Percentiles rank a stretch among this genome's conserved stretches.
phyloP scores from a whole-genome alignment of 441 rosid genomes.

The Melianthus villosus region DNA sequence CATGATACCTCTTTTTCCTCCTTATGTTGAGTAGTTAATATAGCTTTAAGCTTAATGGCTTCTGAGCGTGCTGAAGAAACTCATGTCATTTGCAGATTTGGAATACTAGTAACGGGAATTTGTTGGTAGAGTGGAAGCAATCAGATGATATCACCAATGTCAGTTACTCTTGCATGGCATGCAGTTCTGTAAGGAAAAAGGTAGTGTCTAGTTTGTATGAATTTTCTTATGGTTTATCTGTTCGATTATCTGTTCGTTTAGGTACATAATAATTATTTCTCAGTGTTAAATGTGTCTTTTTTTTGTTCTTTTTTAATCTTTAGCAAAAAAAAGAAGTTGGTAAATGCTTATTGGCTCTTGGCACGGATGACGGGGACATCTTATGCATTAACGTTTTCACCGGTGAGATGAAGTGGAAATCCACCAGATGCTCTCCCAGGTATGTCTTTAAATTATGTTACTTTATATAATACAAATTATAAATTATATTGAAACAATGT shows the following conservation, averaged over 20 bases:
- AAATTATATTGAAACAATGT: background rate
- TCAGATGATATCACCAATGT: constrained; percentile 10
- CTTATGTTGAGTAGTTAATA: too few relatives aligned
- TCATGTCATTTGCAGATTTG: constrained; percentile 19
- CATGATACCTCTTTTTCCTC: too few relatives aligned
- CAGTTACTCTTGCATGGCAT: constrained; percentile 22
- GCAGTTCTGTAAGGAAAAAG: constrained; percentile 26
- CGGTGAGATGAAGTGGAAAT: constrained; percentile 25
- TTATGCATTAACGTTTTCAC: constrained; percentile 19
- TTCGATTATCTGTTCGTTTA: constrained; percentile 1
- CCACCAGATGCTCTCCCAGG: constrained; percentile 16
- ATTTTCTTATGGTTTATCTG: background rate
- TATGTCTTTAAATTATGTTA: constrained; percentile 14
- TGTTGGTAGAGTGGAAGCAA: constrained; percentile 24
- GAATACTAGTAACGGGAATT: constrained; percentile 21
- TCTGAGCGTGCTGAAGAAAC: background rate
- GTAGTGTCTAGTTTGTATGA: constrained; percentile 14
- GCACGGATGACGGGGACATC: constrained; percentile 27
- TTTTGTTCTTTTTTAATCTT: background rate
- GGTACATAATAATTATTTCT: background rate
- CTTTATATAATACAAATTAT: background rate
- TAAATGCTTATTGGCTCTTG: constrained; percentile 25
- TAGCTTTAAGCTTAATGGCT: background rate
- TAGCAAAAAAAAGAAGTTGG: constrained; percentile 13
- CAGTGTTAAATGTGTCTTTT: background rate